Evolutionary conservation across 768 basidiomycete species (phyloP).

Genomic region (Multifurca ochricompacta): DNA sequence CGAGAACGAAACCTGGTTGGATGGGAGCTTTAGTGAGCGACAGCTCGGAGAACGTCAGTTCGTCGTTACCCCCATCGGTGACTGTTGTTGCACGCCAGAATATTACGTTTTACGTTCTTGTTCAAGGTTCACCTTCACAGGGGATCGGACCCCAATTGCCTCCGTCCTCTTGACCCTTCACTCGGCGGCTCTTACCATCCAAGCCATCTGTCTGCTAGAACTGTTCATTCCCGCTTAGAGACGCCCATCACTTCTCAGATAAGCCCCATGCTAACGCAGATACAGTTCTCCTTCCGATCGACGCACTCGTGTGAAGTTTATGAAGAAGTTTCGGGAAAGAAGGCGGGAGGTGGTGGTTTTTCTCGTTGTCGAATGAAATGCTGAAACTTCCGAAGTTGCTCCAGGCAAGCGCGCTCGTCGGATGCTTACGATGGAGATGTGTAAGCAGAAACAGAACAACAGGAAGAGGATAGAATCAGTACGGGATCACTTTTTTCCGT

Average conservation of each 20-base stretch:
- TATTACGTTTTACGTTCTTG: slow-evolving; percentile 1
- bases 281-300: neutral
- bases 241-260: neutral
- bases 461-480: neutral
- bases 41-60: neutral
- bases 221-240: neutral
- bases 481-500: neutral
- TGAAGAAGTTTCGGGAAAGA: neutral
- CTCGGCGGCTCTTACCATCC: slow-evolving; percentile 1
- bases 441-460: neutral
- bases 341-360: neutral
- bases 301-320: neutral
- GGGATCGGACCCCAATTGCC: neutral
- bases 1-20: no score
- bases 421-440: neutral
- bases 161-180: neutral
- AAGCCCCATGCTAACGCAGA: neutral
- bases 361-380: slow-evolving; percentile 1
- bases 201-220: neutral
- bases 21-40: no score
- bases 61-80: neutral
- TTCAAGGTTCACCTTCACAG: neutral
- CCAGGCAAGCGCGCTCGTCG: neutral
- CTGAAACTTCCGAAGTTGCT: neutral
- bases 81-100: neutral